Evolutionary conservation across 345 rosid genomes (phyloP).

Genomic region (Crucihimalaya himalaica): DNA sequence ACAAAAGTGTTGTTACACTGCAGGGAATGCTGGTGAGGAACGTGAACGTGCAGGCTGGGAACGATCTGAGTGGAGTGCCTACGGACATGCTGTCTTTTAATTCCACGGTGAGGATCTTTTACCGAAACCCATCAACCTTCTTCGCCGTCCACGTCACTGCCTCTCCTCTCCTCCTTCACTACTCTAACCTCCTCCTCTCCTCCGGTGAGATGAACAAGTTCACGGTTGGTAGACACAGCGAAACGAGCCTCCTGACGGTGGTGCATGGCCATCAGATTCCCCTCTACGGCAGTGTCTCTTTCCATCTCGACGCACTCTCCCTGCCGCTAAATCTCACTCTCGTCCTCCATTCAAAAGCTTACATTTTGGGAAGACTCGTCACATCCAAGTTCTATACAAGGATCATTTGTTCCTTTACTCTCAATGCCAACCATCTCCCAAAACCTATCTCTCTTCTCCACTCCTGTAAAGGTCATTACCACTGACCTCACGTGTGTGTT

Average conservation of each 20-base stretch:
- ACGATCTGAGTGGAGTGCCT: constrained; percentile 75
- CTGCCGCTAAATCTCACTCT: constrained; percentile 82
- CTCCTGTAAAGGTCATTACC: constrained; percentile 28
- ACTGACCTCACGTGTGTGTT: constrained; percentile 3
- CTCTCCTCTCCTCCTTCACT: constrained; percentile 69
- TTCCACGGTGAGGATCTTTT: constrained; percentile 84
- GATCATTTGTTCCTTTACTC: constrained; percentile 62
- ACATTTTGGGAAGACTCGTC: constrained; percentile 73
- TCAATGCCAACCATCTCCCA: constrained; percentile 46
- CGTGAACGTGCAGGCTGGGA: constrained; percentile 88
- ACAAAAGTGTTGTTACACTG: constrained; percentile 11
- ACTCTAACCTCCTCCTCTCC: constrained; percentile 75
- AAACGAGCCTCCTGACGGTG: constrained; percentile 47
- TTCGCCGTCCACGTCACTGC: constrained; percentile 92
- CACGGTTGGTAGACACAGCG: constrained; percentile 59
- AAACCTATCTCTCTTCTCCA: constrained; percentile 33
- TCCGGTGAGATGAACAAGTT: constrained; percentile 91
- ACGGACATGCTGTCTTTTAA: constrained; percentile 93
- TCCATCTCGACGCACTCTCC: constrained; percentile 44
- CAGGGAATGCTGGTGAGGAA: constrained; percentile 84
- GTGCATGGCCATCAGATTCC: constrained; percentile 80
- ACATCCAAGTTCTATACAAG: constrained; percentile 59
- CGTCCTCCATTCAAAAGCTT: constrained; percentile 73
- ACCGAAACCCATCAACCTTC: constrained; percentile 80
- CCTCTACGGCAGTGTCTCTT: constrained; percentile 71